These are phyloP conservation scores for Trichosporon coremiiforme DNA, from an alignment of 1,284 basidiomycete species.

Conservation along the genomic window DNA sequence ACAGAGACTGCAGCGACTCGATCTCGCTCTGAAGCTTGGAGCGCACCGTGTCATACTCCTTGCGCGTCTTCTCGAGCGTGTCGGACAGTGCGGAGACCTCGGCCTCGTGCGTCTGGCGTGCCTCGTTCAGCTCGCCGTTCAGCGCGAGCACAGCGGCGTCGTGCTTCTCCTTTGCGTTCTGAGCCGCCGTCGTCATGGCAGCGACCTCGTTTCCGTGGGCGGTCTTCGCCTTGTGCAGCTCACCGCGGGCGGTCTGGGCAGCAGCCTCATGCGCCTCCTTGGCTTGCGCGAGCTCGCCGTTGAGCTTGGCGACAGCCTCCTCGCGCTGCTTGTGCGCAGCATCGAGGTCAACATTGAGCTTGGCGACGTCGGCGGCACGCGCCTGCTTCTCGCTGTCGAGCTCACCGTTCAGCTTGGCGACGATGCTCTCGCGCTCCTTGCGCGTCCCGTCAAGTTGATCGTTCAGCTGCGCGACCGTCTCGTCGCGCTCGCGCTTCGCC, in stretches of 20 bases:
- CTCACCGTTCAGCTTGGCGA: conserved; percentile 25
- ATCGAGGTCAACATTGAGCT: conserved; percentile 35
- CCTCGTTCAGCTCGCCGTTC: conserved; percentile 16
- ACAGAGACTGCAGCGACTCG: conserved; percentile 10
- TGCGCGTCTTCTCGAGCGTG: conserved; percentile 17
- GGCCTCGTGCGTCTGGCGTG: conserved; percentile 17
- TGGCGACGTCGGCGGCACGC: conserved; percentile 36
- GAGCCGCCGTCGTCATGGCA: conserved; percentile 16
- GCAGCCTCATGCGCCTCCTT: conserved; percentile 20
- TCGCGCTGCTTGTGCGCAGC: conserved; percentile 19
- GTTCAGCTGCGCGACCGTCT: conserved; percentile 20
- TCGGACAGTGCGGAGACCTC: background rate
- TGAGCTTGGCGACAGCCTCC: background rate
- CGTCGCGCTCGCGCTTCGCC: conserved; percentile 16
- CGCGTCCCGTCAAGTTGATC: conserved; percentile 23
- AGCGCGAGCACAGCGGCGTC: conserved; percentile 6
- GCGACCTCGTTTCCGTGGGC: conserved; percentile 9
- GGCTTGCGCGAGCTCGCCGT: conserved; percentile 20
- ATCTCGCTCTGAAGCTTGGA: conserved; percentile 11
- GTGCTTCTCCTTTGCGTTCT: conserved; percentile 23
- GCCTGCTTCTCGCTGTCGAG: conserved; percentile 22
- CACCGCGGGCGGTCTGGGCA: conserved; percentile 10
- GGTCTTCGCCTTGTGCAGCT: conserved; percentile 20
- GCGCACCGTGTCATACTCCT: conserved; percentile 22
- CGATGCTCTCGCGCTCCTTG: conserved; percentile 21